A percentile compares a stretch with the other conserved stretches of the same genome.
Evolutionary conservation across 139 green algal genomes (phyloP).

Genomic region (Closterium sp.): DNA sequence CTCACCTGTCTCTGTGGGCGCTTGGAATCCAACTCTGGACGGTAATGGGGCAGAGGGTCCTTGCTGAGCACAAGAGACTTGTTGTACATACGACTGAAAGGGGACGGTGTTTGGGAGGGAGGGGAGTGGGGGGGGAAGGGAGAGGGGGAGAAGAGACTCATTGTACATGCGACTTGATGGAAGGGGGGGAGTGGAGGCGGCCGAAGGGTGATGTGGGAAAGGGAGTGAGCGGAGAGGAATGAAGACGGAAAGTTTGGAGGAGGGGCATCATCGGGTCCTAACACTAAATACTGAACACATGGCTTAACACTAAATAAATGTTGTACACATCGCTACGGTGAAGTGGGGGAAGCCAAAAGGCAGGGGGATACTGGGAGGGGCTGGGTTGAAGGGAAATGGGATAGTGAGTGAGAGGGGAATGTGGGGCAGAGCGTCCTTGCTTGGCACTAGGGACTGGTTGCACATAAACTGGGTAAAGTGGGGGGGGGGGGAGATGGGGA

Average conservation of each 20-base stretch:
- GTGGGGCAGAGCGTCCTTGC: background rate
- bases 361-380: too few relatives aligned
- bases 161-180: background rate
- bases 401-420: background rate
- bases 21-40: slow-evolving; percentile 49
- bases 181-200: background rate
- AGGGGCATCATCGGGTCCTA: too few relatives aligned
- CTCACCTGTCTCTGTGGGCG: slow-evolving; percentile 27
- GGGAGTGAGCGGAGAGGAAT: too few relatives aligned
- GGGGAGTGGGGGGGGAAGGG: background rate
- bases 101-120: background rate
- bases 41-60: slow-evolving; percentile 56
- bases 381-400: too few relatives aligned
- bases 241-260: too few relatives aligned
- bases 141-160: background rate
- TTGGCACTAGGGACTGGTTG: background rate
- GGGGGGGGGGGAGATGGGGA: background rate
- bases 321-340: background rate
- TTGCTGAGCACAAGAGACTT: slow-evolving; percentile 55
- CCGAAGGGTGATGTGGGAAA: background rate
- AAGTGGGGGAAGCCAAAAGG: background rate
- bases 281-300: too few relatives aligned
- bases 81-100: slow-evolving; percentile 45
- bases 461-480: background rate
- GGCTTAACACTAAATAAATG: background rate